These are phyloP conservation scores for Ustilago loliicola DNA, from an alignment of 1,284 basidiomycete genomes.

Conservation along the genomic window DNA sequence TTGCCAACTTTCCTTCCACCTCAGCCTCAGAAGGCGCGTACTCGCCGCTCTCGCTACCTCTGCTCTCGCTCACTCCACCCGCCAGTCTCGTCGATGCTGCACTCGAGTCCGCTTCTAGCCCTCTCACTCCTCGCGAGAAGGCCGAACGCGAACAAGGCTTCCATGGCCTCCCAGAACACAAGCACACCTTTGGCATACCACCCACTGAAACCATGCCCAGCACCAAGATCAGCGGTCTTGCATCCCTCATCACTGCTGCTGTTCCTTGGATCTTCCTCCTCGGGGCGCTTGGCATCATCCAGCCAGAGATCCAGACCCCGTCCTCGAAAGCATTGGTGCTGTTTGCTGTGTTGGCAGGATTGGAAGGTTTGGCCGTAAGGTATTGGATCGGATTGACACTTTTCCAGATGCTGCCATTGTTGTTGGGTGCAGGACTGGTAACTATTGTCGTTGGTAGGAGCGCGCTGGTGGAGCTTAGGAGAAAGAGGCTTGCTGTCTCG, in stretches of 20 bases:
- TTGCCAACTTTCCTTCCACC: conserved; percentile 47
- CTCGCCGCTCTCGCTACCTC: conserved; percentile 34
- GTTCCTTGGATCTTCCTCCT: conserved; percentile 57
- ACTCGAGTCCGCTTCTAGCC: conserved; percentile 9
- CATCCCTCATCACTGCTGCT: conserved; percentile 47
- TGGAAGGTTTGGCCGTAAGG: conserved; percentile 54
- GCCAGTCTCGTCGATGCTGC: conserved; percentile 23
- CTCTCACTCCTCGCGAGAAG: conserved; percentile 29
- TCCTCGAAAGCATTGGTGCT: conserved; percentile 35
- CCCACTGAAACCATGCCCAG: conserved; percentile 62
- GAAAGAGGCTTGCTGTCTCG: conserved; percentile 38
- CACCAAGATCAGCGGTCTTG: conserved; percentile 46
- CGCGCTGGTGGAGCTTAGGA: conserved; percentile 53
- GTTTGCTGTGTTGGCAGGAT: conserved; percentile 31
- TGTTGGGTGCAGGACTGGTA: conserved; percentile 46
- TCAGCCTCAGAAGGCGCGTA: conserved; percentile 37
- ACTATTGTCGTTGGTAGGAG: conserved; percentile 54
- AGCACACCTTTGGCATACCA: conserved; percentile 57
- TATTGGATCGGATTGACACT: conserved; percentile 63
- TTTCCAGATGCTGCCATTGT: conserved; percentile 59
- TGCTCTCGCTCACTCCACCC: conserved; percentile 36
- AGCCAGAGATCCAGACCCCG: conserved; percentile 30
- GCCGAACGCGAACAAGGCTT: conserved; percentile 50
- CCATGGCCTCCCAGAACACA: conserved; percentile 47
- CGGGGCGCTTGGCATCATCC: conserved; percentile 27